Evolutionary conservation across 352 stramenopile species (phyloP).

Genomic region (Globisporangium camurandrum): DNA sequence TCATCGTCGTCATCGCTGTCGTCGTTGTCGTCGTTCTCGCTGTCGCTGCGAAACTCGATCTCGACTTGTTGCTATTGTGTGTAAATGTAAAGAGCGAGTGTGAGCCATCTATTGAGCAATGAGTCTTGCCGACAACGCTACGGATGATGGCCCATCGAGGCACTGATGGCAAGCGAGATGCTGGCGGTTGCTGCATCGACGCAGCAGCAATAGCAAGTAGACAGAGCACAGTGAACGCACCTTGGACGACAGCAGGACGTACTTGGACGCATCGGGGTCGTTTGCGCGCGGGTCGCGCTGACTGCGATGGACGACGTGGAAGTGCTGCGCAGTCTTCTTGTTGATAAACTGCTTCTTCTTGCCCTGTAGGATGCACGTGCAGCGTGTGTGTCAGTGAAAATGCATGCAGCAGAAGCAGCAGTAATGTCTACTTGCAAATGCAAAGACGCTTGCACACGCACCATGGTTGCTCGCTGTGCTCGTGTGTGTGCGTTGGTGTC

Average conservation of each 20-base stretch:
- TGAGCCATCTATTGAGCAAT: not conserved
- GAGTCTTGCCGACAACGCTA: not conserved
- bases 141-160: too few relatives aligned
- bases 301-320: slow-evolving; percentile 81
- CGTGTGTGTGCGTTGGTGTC: not conserved
- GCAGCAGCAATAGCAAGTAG: too few relatives aligned
- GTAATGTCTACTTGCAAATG: too few relatives aligned
- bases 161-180: not conserved
- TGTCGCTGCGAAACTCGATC: slow-evolving; percentile 53
- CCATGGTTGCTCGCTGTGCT: not conserved
- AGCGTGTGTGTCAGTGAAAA: too few relatives aligned
- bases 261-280: slow-evolving; percentile 79
- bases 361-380: slow-evolving; percentile 13
- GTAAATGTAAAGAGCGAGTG: not conserved
- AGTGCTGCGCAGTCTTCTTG: slow-evolving; percentile 83
- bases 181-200: not conserved
- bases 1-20: slow-evolving; percentile 30
- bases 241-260: slow-evolving; percentile 67
- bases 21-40: slow-evolving; percentile 27
- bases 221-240: slow-evolving; percentile 5
- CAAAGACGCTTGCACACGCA: not conserved
- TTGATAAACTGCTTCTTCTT: slow-evolving; percentile 84
- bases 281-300: slow-evolving; percentile 75
- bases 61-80: slow-evolving; percentile 36
- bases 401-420: too few relatives aligned